Percentiles rank a stretch among this genome's conserved stretches.
Evolutionary conservation across 805 yeast species (phyloP).

Genomic region (Jamesozyma jinghongensis): DNA sequence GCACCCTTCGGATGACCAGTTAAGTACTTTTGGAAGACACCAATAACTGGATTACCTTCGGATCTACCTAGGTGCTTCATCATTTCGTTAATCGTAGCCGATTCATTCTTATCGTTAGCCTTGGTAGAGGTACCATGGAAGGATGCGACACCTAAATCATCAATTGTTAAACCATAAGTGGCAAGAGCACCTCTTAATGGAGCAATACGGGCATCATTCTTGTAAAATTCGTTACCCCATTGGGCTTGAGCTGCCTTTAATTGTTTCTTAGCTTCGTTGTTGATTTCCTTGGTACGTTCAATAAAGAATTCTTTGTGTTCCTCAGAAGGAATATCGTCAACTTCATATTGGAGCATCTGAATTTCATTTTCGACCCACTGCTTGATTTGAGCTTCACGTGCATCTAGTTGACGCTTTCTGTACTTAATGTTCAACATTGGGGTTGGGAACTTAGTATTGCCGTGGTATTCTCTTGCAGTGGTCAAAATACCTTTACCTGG

Average conservation of each 20-base stretch:
- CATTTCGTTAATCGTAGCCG: slow-evolving; percentile 84
- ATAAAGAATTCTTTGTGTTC: slow-evolving; percentile 52
- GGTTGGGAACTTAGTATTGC: slow-evolving; percentile 66
- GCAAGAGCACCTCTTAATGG: slow-evolving; percentile 97
- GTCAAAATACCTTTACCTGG: slow-evolving; percentile 99
- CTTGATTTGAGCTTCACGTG: slow-evolving; percentile 68
- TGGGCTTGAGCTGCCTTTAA: slow-evolving; percentile 79
- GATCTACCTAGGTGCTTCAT: slow-evolving; percentile 92
- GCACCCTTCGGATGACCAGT: slow-evolving; percentile 99
- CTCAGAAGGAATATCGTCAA: slow-evolving; percentile 40
- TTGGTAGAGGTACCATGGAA: slow-evolving; percentile 99
- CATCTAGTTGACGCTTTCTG: slow-evolving; percentile 83
- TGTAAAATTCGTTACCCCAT: slow-evolving; percentile 94
- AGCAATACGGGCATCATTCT: slow-evolving; percentile 85
- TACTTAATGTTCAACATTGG: slow-evolving; percentile 82
- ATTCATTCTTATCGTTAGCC: slow-evolving; percentile 98
- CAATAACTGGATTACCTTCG: slow-evolving; percentile 94
- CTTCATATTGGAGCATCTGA: slow-evolving; percentile 61
- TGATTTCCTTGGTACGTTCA: slow-evolving; percentile 82
- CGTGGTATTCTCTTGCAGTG: slow-evolving; percentile 90
- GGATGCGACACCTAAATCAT: slow-evolving; percentile 92
- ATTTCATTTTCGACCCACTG: slow-evolving; percentile 81
- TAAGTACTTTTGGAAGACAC: slow-evolving; percentile 97
- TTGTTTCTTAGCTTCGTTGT: slow-evolving; percentile 78
- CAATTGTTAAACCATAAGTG: slow-evolving; percentile 83